Evolutionary conservation across 805 yeast genomes (phyloP), one percentile per base, ranked within the genome.

Genomic region (Priceomyces medius): DNA sequence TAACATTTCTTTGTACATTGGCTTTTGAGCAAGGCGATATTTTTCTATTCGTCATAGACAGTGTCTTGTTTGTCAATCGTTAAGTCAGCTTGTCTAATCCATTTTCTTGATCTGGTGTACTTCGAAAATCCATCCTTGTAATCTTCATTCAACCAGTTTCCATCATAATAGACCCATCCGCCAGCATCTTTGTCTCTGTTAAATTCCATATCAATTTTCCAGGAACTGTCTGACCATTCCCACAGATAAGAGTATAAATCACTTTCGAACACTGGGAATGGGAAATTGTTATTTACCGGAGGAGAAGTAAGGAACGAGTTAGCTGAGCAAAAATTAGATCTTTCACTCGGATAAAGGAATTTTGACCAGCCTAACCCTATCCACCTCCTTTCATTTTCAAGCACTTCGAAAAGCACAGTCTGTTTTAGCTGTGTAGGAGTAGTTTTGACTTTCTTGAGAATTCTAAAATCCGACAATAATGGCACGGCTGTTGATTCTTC

Each of bases 381-480:
- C 83, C 85, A 79, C 35, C 84, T 61, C 49, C 87, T 64, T 53
- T 81, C 80, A 48, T 80, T 76, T 49, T 81, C 82, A 28, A 74
- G 53, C 1, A 80, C 60, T 37, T 71, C 74, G 45, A 80, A 79
- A 40, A 71, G 63, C 1, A 80, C 67, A 3, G 71, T 62, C 48
- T 77, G 79, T 17, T 73, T 73, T 23, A 71, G 53, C 42, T 62
- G 72, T 7, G 74, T 67, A 3, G 76, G 63, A 0, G 74, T 66
- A 3, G 63, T 56, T 4, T 64, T 56, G 3, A 58, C 51, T 36
- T 70, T 73, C 26, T 61, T 63, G 24, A 72, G 31, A 17, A 74
- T 64, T 35, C 58, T 68, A 51, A 68, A 70, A 42, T 68, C 70
- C 35, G 60, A 56, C 23, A 64, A 51, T 19, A 58, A 43, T 28